These are phyloP conservation scores for Trichosporon asahii DNA, from an alignment of 1,284 basidiomycete genomes.

Conservation along the genomic window DNA sequence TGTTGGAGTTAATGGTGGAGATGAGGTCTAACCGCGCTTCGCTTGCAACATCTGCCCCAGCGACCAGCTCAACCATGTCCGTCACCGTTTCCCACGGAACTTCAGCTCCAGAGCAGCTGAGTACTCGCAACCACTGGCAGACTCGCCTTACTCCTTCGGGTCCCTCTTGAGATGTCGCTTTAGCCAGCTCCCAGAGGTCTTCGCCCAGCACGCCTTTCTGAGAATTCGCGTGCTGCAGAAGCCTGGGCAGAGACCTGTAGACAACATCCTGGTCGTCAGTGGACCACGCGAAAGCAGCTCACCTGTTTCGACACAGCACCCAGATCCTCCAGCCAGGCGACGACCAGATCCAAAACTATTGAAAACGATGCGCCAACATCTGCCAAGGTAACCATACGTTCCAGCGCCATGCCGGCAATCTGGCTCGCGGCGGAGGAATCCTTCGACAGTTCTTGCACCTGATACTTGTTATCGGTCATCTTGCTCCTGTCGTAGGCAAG, in stretches of 20 bases:
- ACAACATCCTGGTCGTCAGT: conserved; percentile 31
- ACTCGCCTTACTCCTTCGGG: conserved; percentile 56
- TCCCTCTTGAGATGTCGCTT: conserved; percentile 54
- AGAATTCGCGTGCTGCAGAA: conserved; percentile 54
- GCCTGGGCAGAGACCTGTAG: conserved; percentile 57
- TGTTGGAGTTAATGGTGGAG: conserved; percentile 36
- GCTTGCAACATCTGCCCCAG: not conserved
- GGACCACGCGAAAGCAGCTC: not conserved
- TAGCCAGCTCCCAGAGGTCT: conserved; percentile 61
- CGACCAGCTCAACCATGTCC: conserved; percentile 26
- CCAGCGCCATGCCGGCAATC: conserved; percentile 35
- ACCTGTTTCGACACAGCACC: conserved; percentile 31
- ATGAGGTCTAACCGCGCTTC: conserved; percentile 35
- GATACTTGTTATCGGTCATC: conserved; percentile 20
- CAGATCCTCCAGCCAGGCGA: conserved; percentile 61
- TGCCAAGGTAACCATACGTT: conserved; percentile 31
- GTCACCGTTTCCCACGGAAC: conserved; percentile 54
- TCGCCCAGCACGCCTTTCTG: conserved; percentile 24
- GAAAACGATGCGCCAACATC: conserved; percentile 58
- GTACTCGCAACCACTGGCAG: conserved; percentile 63
- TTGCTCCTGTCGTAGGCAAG: conserved; percentile 42
- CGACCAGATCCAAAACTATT: conserved; percentile 62
- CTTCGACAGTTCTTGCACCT: conserved; percentile 16
- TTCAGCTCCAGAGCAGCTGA: conserved; percentile 66
- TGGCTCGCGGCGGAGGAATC: conserved; percentile 24